phyloP scores from a whole-genome alignment of 2,329 filamentous ascomycete genomes.

The Fusarium sp. region DNA sequence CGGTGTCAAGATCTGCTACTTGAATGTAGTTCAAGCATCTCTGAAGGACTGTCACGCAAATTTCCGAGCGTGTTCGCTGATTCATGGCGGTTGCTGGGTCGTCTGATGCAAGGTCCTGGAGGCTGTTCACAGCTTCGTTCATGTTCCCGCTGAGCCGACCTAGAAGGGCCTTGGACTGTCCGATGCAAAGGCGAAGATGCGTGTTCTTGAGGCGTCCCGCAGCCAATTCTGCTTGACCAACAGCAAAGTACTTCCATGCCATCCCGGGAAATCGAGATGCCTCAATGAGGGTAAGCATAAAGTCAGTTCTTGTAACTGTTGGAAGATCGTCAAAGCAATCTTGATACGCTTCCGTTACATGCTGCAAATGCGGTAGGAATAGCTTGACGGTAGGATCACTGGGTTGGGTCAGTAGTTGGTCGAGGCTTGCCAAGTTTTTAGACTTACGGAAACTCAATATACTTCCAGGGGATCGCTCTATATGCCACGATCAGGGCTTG shows the following conservation, averaged over 20 bases:
- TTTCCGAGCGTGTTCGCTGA: constrained; percentile 29
- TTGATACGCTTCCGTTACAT: constrained; percentile 26
- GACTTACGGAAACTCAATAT: constrained; percentile 40
- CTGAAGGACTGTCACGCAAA: constrained; percentile 31
- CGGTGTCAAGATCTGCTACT: constrained; percentile 30
- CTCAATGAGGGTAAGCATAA: constrained; percentile 39
- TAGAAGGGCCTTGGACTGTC: constrained; percentile 34
- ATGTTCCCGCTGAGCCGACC: constrained; percentile 38
- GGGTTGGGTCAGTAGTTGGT: constrained; percentile 12
- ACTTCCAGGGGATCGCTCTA: constrained; percentile 39
- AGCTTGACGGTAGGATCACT: constrained; percentile 29
- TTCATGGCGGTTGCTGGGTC: constrained; percentile 5
- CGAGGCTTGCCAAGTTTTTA: constrained; percentile 2
- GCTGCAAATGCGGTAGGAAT: constrained; percentile 35
- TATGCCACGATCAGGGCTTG: constrained; percentile 38
- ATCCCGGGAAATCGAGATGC: constrained; percentile 40
- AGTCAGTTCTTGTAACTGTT: constrained; percentile 26
- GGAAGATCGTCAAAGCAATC: constrained; percentile 31
- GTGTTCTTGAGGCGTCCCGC: constrained; percentile 31
- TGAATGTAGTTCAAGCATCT: constrained; percentile 35
- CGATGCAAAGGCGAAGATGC: constrained; percentile 33
- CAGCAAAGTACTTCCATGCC: constrained; percentile 39
- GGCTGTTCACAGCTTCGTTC: constrained; percentile 27
- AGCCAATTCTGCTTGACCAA: constrained; percentile 31
- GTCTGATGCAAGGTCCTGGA: constrained; percentile 22